These are phyloP conservation scores for Naganishia albida DNA, from an alignment of 1,284 basidiomycete species.

Conservation along the genomic window DNA sequence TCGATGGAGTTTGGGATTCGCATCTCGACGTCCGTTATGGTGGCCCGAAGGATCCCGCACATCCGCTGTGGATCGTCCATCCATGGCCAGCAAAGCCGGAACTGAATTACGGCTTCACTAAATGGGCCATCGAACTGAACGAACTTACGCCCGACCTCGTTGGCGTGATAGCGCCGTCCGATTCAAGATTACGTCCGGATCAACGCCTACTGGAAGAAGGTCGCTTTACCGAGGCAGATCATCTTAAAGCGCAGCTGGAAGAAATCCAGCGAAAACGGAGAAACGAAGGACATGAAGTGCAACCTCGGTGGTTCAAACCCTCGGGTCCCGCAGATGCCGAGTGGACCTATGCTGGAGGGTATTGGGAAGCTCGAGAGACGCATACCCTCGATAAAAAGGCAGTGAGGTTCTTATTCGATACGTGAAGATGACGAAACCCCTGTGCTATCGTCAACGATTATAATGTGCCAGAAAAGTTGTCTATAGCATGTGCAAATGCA, in stretches of 20 bases:
- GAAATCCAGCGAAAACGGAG: constrained; percentile 56
- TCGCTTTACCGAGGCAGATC: constrained; percentile 71
- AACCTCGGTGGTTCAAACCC: constrained; percentile 70
- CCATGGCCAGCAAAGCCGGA: constrained; percentile 70
- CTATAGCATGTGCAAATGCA: too few relatives aligned
- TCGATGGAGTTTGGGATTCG: constrained; percentile 77
- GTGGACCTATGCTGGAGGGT: constrained; percentile 75
- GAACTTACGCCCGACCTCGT: constrained; percentile 72
- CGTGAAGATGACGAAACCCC: not conserved
- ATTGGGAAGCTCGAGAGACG: constrained; percentile 70
- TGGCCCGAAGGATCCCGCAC: constrained; percentile 34
- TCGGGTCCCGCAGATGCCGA: constrained; percentile 53
- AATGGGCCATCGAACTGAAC: constrained; percentile 76
- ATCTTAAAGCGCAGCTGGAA: constrained; percentile 73
- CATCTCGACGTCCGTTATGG: constrained; percentile 62
- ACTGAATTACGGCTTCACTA: constrained; percentile 79
- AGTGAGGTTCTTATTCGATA: constrained; percentile 22
- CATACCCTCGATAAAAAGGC: constrained; percentile 25
- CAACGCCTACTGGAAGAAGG: constrained; percentile 84
- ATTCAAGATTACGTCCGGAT: constrained; percentile 82
- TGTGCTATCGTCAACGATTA: too few relatives aligned
- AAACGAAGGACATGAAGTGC: constrained; percentile 57
- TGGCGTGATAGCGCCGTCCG: constrained; percentile 73
- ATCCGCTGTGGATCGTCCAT: constrained; percentile 66
- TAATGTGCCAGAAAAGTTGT: too few relatives aligned